Base-by-base conservation (phyloP, 306 rosid genomes). In the Quercus wislizeni region DNA sequence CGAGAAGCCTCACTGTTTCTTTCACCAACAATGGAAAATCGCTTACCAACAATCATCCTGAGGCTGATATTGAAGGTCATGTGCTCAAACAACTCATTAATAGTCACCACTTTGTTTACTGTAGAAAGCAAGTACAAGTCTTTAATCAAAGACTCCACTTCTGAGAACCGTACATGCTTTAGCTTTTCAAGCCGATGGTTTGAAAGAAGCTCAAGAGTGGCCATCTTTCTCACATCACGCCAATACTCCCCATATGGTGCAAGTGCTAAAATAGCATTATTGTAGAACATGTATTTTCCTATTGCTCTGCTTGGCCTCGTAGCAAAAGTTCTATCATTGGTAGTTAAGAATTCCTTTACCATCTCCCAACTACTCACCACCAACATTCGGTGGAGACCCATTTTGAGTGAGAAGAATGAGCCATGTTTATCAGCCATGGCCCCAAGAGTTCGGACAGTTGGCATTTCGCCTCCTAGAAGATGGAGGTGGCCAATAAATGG, bases 1-100 rank as follows among this genome's bases (percentile, higher is more conserved):
- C 78, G 68, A 83, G 78, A 73, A 3, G 74, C 87, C 0, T 86
- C 90, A 28, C 81, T 58, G 6, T 85, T 82, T 59, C 78, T 81
- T n/a, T 80, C 65, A 1, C 41, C 55, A 0, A n/a, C 75, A 8
- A 58, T 71, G 0, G 82, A 28, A 76, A 84, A 87, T 61, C 92
- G 65, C 83, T 89, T 91, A 69, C 96, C 89, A 0, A 77, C 89
- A 11, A 91, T 83, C 82, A 86, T 77, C 80, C 77, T 83, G 35
- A 79, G 75, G 55, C 68, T 85, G 23, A 88, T 69, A 8, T 82
- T 86, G 58, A 88, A 91, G 2, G 93, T 91, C 85, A 85, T 21
- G 65, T 86, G 80, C 74, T 88, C 93, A 27, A 91, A 10, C 31
- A 78, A 41, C 6, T 83, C 74, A 21, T 86, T 83, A 28, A 91